Evolutionary conservation across 2,329 filamentous ascomycete species (phyloP), one percentile per base, ranked within the genome.

Genomic region (Nothophaeocryptopus gaeumannii): DNA sequence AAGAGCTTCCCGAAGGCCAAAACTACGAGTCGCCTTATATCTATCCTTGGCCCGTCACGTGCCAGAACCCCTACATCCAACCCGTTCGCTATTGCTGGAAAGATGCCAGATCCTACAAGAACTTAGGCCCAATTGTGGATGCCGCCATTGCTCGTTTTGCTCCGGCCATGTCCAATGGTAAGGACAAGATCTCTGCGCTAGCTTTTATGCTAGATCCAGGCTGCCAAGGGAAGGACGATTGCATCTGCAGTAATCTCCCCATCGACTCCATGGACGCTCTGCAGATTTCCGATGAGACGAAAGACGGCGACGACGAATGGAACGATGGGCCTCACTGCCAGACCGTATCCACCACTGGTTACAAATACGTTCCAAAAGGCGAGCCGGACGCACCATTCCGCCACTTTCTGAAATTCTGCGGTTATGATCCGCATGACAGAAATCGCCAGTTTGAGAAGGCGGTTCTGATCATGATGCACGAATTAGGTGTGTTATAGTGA

Each of bases 51-150:
- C 56, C 58, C 5, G 29, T 29, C 32, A 45, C 46, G 12, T 56
- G 53, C 42, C 29, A 34, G 13, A 33, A 37, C 5, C 45, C 53
- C 10, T 16, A 7, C 11, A 26, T 14, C 11, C 52, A 56, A 12
- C 51, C 58, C 10, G 34, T 60, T 12, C 53, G 54, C 11, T 60
- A 60, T 40, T 62, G 59, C 43, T 60, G 50, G 45, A 48, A 45
- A 16, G 54, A 62, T 35, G 26, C 34, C 9, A 40, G 59, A 16
- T 58, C 56, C 1, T 36, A 46, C 14, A 39, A 43, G 5, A 57
- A 56, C 20, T 52, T 62, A 13, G 20, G 47, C 9, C 13, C 36
- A 8, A 47, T 59, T 29, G 31, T 60, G 12, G 39, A 53, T 32
- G 29, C 50, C 36, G 56, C 54, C 13, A 45, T 55, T n/a, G 42